Evolutionary conservation across 441 rosid genomes (phyloP), one percentile per base, ranked within the genome.

Genomic region (Pelargonium hybrid): DNA sequence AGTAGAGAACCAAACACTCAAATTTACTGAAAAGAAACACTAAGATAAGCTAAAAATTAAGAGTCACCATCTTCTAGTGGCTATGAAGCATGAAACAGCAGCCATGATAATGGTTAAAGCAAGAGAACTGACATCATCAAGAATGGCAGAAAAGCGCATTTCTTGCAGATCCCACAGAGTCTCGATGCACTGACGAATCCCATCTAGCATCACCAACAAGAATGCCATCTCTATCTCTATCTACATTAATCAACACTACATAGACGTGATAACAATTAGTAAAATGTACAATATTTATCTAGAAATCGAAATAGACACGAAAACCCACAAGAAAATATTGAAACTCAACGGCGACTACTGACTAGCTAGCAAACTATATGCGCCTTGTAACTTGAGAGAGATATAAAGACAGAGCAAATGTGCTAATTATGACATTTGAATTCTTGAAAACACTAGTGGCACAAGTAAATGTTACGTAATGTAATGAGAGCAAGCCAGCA

Each of bases 131-230:
- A 59, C 75, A 26, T 82, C 84, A 17, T 86, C 79, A n/a, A 86
- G 81, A 68, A 84, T 72, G 41, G 73, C 75, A 1, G 78, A 74
- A n/a, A 84, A 82, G 4, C 87, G 74, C 74, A 82, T 69, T 59
- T 85, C 89, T 73, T 85, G 89, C 67, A 85, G 75, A 50, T 82
- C 81, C 89, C 87, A 85, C 6, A 82, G 72, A 9, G 89, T 83
- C 8, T 82, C 77, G 61, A 82, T 77, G 66, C 76, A 73, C 26
- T 71, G 62, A 23, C 77, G 61, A 13, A 78, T 43, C 62, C 83
- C 83, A 43, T 76, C 73, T 59, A 79, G 23, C 50, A 80, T 65
- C 76, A 54, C 69, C 31, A 73, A n/a, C 73, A 83, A 56, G 26
- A 83, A 71, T n/a, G 66, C 80, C 85, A 82, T 85, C 9, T 18